Conservation (phyloP, 352 stramenopile species). For the Globisporangium yorkense region DNA sequence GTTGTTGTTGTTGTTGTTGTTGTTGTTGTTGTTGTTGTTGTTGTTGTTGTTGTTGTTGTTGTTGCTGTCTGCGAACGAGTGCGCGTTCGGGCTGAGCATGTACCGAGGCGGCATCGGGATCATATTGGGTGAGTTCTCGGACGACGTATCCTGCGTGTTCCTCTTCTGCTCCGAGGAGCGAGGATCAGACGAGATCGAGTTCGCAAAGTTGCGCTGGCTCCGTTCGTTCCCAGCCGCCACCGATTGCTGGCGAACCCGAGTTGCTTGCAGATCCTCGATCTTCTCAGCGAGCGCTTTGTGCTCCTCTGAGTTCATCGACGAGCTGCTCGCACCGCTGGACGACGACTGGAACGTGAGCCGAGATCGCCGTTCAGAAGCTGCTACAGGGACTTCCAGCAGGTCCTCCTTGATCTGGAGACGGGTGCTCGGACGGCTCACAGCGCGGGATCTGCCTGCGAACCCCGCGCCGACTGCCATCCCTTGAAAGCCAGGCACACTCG, state of each 20-base stretch:
- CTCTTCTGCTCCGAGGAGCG: not conserved
- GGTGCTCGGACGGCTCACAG: slow-evolving; percentile 1
- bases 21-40: too few species aligned
- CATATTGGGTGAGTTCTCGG: slow-evolving; percentile 18
- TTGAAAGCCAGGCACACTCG: slow-evolving; percentile 11
- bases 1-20: not conserved
- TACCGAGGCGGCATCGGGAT: slow-evolving; percentile 21
- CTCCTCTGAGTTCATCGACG: slow-evolving; percentile 7
- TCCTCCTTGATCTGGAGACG: slow-evolving; percentile 17
- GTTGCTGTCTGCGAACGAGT: not conserved
- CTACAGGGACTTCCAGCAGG: slow-evolving; percentile 11
- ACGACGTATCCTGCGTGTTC: not conserved
- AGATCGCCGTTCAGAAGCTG: slow-evolving; percentile 6
- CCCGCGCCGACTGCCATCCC: not conserved
- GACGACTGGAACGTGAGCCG: slow-evolving; percentile 8
- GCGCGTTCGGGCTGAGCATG: slow-evolving; percentile 19
- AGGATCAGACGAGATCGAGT: slow-evolving; percentile 14
- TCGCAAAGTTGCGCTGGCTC: slow-evolving; percentile 16
- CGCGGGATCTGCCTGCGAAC: not conserved
- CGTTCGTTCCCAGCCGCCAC: not conserved
- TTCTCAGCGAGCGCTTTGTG: slow-evolving; percentile 10
- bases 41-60: too few species aligned
- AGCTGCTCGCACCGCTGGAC: not conserved
- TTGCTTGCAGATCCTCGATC: slow-evolving; percentile 3
- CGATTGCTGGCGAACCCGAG: slow-evolving; percentile 1